Base-by-base conservation (phyloP, 345 rosid species). In the Jatropha curcas region DNA sequence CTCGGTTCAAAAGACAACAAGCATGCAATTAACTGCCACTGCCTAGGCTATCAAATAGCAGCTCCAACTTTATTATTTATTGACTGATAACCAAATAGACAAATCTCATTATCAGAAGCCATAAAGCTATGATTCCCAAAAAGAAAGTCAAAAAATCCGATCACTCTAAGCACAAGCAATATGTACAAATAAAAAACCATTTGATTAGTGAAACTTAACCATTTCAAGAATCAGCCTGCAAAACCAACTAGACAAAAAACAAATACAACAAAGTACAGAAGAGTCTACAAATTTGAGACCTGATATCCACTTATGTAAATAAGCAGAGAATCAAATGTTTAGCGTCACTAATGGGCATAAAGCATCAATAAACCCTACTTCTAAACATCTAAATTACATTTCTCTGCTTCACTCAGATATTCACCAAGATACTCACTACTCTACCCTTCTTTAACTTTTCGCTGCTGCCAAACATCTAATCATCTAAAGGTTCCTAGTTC, bases 401-500 rank as follows among this genome's bases (percentile, higher is more conserved):
- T 41, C 72, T 24, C 73, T 59, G 55, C 61, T 61, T 81, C 60
- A 43, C 33, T 28, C 9, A 22, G 35, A 65, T 43, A 22, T 27
- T 41, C 48, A n/a, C 53, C 41, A 20, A n/a, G n/a, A n/a, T n/a
- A n/a, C n/a, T n/a, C 16, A n/a, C 53, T 57, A 20, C 39, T 7
- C 67, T 75, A 35, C 37, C 16, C 43, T 43, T 65, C 35, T 45
- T 63, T n/a, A 25, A 5, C 20, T 2, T 28, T 27, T 27, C 45
- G 5, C 79, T 60, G 53, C 75, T 43, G 45, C 80, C 73, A 78
- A 52, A 79, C 77, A 75, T 53, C 41, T 70, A 68, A 68, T 76
- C 73, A 28, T 72, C 79, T 69, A 76, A 71, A 14, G 50, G 69
- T 58, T 71, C 70, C 79, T 75, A 68, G 33, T 66, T 70, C 70